Conservation (phyloP, 805 yeast genomes). For the Metschnikowia vanudenii region DNA sequence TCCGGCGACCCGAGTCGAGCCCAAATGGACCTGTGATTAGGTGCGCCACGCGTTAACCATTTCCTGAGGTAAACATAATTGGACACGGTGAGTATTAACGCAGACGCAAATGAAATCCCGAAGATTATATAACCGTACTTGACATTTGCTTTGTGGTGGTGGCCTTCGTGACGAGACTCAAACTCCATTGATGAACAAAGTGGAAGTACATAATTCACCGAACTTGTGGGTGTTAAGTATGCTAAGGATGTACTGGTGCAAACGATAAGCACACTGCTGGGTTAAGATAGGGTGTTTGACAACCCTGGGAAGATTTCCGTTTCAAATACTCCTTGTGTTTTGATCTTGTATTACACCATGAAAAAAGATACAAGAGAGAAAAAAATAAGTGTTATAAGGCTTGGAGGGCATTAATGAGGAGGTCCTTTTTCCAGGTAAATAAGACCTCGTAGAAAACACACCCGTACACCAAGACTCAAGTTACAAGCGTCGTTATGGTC, state of each 20-base stretch:
- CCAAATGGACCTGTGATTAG: slow-evolving; percentile 21
- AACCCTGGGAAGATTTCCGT: too few species aligned
- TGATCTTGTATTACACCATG: too few species aligned
- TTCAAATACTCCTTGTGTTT: too few species aligned
- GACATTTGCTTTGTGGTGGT: slow-evolving; percentile 54
- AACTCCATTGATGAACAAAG: slow-evolving; percentile 8
- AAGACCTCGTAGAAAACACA: not conserved
- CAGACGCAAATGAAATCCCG: slow-evolving; percentile 40
- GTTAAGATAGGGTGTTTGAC: too few species aligned
- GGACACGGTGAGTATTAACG: slow-evolving; percentile 33
- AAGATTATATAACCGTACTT: slow-evolving; percentile 59
- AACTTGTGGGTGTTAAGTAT: not conserved
- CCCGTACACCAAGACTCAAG: slow-evolving; percentile 1
- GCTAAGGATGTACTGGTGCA: not conserved
- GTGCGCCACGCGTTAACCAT: slow-evolving; percentile 41
- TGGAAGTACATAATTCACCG: too few species aligned
- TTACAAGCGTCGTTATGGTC: not conserved
- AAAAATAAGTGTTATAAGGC: too few species aligned
- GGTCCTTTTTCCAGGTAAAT: too few species aligned
- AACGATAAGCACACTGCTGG: not conserved
- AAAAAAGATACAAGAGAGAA: too few species aligned
- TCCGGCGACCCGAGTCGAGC: slow-evolving; percentile 25
- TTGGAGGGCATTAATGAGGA: too few species aligned
- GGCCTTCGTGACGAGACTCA: slow-evolving; percentile 45
- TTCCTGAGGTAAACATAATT: slow-evolving; percentile 30